phyloP scores from a whole-genome alignment of 805 yeast genomes.

The Suhomyces sp. region DNA sequence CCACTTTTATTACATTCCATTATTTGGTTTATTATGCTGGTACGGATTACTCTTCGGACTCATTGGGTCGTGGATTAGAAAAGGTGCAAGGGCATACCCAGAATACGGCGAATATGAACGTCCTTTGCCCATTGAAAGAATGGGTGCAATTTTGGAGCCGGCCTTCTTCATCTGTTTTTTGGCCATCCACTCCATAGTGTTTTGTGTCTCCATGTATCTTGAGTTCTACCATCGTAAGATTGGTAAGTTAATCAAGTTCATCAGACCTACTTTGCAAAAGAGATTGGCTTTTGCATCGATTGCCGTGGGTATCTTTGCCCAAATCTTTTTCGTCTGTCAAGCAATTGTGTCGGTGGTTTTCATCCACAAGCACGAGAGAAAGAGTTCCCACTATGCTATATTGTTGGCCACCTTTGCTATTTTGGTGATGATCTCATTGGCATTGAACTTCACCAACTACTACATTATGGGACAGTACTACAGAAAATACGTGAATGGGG shows the following conservation, averaged over 20 bases:
- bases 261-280: conserved; percentile 21
- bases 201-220: conserved; percentile 21
- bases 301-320: conserved; percentile 20
- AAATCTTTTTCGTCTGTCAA: conserved; percentile 19
- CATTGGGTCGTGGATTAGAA: conserved; percentile 19
- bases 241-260: conserved; percentile 27
- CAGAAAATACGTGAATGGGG: conserved; percentile 26
- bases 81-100: conserved; percentile 20
- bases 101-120: conserved; percentile 17
- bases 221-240: conserved; percentile 27
- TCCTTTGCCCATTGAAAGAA: conserved; percentile 25
- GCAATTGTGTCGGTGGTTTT: conserved; percentile 16
- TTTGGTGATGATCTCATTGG: conserved; percentile 22
- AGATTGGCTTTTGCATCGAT: conserved; percentile 24
- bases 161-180: conserved; percentile 20
- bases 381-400: conserved; percentile 20
- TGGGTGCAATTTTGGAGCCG: conserved; percentile 22
- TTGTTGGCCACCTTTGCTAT: conserved; percentile 23
- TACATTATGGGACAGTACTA: conserved; percentile 30
- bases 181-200: conserved; percentile 20
- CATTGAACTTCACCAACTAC: conserved; percentile 25
- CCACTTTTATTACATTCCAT: conserved; percentile 24
- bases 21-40: conserved; percentile 26
- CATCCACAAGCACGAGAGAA: conserved; percentile 13
- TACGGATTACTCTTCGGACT: conserved; percentile 19